These are phyloP conservation scores for Craspedostauros australis DNA, from an alignment of 108 stramenopile genomes.

Conservation along the genomic window DNA sequence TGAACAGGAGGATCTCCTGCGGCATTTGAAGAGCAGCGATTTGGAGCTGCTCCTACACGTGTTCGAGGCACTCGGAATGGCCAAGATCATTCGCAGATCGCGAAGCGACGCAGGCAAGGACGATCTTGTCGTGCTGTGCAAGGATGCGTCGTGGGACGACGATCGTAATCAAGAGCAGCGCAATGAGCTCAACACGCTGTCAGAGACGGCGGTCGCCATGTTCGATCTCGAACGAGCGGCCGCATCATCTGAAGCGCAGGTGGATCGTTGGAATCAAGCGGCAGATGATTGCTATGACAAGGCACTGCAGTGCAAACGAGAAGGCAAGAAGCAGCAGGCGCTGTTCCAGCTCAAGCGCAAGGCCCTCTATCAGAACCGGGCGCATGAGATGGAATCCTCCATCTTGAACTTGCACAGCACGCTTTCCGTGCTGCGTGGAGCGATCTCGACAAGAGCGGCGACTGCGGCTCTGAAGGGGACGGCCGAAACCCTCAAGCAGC, in stretches of 20 bases:
- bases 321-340: no score
- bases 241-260: neutral
- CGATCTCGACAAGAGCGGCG: constrained; percentile 9
- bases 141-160: neutral
- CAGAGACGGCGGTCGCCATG: neutral
- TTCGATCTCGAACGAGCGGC: constrained; percentile 7
- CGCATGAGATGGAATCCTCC: no score
- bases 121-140: neutral
- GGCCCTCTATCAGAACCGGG: no score
- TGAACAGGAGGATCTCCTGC: neutral
- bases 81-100: neutral
- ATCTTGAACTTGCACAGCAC: no score
- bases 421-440: no score
- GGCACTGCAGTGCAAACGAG: no score
- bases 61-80: neutral
- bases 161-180: neutral
- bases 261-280: no score
- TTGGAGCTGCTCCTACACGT: constrained; percentile 6
- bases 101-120: neutral
- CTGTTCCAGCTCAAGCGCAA: no score
- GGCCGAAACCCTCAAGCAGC: neutral
- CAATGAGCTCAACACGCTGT: no score
- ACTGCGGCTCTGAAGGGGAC: constrained; percentile 4
- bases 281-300: no score
- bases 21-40: neutral